phyloP scores from a whole-genome alignment of 345 rosid species.

The Durio zibethinus region DNA sequence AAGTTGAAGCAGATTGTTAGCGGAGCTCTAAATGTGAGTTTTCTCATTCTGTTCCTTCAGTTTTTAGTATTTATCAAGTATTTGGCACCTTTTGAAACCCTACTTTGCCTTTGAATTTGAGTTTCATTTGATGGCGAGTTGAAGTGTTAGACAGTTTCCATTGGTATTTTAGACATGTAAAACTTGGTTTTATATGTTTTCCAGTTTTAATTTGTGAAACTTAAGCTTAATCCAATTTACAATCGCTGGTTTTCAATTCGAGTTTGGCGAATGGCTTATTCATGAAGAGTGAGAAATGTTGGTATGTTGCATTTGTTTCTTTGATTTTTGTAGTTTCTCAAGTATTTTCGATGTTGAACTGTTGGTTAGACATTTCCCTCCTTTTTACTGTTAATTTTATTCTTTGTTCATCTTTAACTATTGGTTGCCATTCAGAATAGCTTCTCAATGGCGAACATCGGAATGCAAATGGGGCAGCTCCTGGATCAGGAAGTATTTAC shows the following conservation, averaged over 20 bases:
- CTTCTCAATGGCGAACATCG: slow-evolving; percentile 57
- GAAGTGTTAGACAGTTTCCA: neutral
- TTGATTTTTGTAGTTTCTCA: neutral
- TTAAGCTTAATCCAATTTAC: neutral
- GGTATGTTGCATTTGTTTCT: neutral
- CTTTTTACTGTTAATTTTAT: neutral
- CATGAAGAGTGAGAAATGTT: neutral
- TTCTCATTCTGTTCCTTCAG: neutral
- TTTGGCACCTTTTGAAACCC: neutral
- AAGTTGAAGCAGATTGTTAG: neutral
- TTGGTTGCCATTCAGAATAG: neutral
- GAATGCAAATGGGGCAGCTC: slow-evolving; percentile 45
- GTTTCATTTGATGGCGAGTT: neutral
- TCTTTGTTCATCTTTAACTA: neutral
- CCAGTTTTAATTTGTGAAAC: neutral
- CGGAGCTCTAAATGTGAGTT: neutral
- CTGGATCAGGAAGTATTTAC: slow-evolving; percentile 44
- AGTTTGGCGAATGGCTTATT: neutral
- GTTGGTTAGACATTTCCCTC: neutral
- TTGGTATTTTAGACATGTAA: neutral
- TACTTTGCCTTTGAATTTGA: neutral
- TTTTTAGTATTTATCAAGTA: neutral
- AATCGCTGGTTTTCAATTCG: neutral
- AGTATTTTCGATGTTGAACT: neutral
- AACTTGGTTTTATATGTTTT: neutral